Conservation (phyloP, 164 flowering plant genomes). For the Cinnamomum chago region DNA sequence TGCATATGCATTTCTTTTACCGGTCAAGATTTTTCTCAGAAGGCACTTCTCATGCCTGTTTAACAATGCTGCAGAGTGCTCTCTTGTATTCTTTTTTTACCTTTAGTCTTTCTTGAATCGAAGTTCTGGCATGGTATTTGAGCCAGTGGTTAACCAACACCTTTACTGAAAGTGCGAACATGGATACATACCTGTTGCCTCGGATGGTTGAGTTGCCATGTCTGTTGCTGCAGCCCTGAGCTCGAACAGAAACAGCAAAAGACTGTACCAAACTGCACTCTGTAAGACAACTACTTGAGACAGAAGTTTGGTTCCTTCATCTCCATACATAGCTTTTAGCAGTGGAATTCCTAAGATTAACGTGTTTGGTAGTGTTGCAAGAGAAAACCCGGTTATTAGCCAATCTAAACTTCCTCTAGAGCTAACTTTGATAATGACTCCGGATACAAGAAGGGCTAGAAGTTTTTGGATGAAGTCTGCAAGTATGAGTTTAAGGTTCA, state of each 20-base stretch:
- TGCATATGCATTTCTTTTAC: too few species aligned
- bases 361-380: conserved; percentile 74
- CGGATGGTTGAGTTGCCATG: conserved; percentile 21
- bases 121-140: not conserved
- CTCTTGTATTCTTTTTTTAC: not conserved
- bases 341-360: conserved; percentile 82
- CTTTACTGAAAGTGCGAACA: conserved; percentile 5
- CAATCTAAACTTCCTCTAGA: conserved; percentile 40
- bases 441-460: conserved; percentile 35
- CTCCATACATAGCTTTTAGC: conserved; percentile 67
- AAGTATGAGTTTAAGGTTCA: conserved; percentile 59
- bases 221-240: conserved; percentile 37
- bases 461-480: conserved; percentile 66
- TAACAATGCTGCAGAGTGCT: not conserved
- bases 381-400: conserved; percentile 66
- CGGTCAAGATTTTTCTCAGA: not conserved
- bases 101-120: not conserved
- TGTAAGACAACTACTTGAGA: conserved; percentile 72
- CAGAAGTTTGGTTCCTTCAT: conserved; percentile 43
- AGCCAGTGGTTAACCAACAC: too few species aligned
- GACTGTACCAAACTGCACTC: conserved; percentile 68
- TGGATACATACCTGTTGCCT: conserved; percentile 37
- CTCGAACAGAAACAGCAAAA: conserved; percentile 70
- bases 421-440: conserved; percentile 30
- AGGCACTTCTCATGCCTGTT: not conserved